These are phyloP conservation scores for Rasamsonia emersonii DNA, from an alignment of 2,329 filamentous ascomycete species.

Conservation along the genomic window DNA sequence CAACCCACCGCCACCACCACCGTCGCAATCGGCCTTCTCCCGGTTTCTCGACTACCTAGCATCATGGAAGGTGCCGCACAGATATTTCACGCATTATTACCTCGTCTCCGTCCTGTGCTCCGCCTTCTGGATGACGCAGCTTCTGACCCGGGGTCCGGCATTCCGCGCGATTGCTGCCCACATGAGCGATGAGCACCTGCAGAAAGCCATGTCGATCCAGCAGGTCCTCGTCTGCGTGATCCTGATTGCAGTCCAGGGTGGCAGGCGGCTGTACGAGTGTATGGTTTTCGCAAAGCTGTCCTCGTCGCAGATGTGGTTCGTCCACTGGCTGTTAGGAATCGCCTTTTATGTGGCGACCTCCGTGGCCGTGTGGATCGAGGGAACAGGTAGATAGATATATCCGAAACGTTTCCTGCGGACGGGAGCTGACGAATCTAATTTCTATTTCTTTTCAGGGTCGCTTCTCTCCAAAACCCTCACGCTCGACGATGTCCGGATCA, in stretches of 20 bases:
- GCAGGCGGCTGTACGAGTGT: constrained; percentile 69
- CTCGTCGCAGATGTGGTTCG: constrained; percentile 71
- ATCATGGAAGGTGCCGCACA: constrained; percentile 64
- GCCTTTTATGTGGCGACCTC: constrained; percentile 67
- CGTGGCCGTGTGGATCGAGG: constrained; percentile 77
- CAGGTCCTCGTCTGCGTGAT: constrained; percentile 60
- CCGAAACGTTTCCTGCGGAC: no score
- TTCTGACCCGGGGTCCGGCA: constrained; percentile 45
- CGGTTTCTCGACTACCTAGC: constrained; percentile 43
- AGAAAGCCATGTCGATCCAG: constrained; percentile 46
- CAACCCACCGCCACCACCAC: constrained; percentile 2
- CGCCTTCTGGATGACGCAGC: constrained; percentile 64
- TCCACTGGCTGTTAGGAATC: constrained; percentile 73
- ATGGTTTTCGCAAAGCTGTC: constrained; percentile 56
- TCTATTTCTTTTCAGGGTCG: constrained; percentile 19
- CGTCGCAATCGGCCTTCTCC: constrained; percentile 7
- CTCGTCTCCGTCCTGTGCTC: constrained; percentile 60
- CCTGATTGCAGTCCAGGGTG: constrained; percentile 67
- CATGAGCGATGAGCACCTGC: constrained; percentile 26
- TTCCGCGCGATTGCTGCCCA: constrained; percentile 43
- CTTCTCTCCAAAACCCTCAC: constrained; percentile 25
- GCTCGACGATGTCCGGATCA: constrained; percentile 28
- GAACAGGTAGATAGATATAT: constrained; percentile 48
- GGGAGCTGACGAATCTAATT: constrained; percentile 2
- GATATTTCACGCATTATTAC: constrained; percentile 88